Conservation (phyloP, 2,329 filamentous ascomycete genomes). For the Fusarium avenaceum region DNA sequence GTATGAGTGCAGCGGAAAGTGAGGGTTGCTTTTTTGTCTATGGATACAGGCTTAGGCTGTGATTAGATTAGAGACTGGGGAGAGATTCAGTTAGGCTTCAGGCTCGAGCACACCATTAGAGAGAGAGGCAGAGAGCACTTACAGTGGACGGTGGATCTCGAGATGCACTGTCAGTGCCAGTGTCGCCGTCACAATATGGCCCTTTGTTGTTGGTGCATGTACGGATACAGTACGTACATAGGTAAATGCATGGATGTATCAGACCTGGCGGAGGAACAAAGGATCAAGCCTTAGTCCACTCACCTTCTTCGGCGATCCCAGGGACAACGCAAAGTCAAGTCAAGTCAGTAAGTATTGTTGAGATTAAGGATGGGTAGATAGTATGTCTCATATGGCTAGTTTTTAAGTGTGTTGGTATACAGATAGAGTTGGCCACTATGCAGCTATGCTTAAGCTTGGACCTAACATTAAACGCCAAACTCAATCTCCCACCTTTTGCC, state of each 20-base stretch:
- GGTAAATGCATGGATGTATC: conserved; percentile 22
- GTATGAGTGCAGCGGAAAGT: neutral
- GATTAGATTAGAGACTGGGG: neutral
- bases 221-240: neutral
- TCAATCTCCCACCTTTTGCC: too few species aligned
- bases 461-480: neutral
- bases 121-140: neutral
- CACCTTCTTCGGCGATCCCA: conserved; percentile 16
- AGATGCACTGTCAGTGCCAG: conserved; percentile 11
- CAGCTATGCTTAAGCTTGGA: conserved; percentile 20
- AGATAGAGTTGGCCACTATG: conserved; percentile 32
- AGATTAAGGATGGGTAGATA: neutral
- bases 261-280: conserved; percentile 32
- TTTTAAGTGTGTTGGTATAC: neutral
- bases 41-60: neutral
- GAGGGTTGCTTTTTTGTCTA: conserved; percentile 13
- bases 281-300: conserved; percentile 24
- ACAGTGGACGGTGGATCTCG: conserved; percentile 5
- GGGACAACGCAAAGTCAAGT: conserved; percentile 1
- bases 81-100: too few species aligned
- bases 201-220: conserved; percentile 22
- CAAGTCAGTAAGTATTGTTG: neutral
- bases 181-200: conserved; percentile 14
- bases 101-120: conserved; percentile 18
- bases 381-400: neutral